Conservation (phyloP, 2,329 filamentous ascomycete species). For the Cladobotryum mycophilum region DNA sequence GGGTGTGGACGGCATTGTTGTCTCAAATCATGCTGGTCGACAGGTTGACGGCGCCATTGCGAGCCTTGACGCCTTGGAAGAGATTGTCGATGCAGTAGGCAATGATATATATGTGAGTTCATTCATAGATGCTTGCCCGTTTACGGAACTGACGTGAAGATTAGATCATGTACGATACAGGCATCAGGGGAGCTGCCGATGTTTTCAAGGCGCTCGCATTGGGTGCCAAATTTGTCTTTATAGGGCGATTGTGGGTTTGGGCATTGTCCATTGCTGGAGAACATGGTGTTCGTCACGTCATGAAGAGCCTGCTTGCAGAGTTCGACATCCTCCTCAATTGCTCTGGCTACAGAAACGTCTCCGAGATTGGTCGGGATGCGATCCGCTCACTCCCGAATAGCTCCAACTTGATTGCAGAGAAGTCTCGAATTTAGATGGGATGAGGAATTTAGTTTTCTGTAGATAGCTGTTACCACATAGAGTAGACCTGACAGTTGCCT, state of each 20-base stretch:
- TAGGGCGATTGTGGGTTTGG: slow-evolving; percentile 52
- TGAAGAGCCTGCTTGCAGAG: slow-evolving; percentile 7
- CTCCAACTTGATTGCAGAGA: slow-evolving; percentile 7
- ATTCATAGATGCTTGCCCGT: not conserved
- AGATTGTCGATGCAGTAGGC: slow-evolving; percentile 34
- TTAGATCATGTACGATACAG: slow-evolving; percentile 36
- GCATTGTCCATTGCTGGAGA: slow-evolving; percentile 10
- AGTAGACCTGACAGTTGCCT: too few relatives aligned
- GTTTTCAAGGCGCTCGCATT: slow-evolving; percentile 53
- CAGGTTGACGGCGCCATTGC: slow-evolving; percentile 40
- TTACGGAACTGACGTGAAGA: not conserved
- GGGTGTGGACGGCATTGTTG: slow-evolving; percentile 43
- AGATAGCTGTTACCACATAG: too few relatives aligned
- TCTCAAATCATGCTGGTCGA: slow-evolving; percentile 56
- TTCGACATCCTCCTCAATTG: slow-evolving; percentile 11
- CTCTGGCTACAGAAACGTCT: slow-evolving; percentile 1
- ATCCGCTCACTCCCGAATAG: slow-evolving; percentile 6
- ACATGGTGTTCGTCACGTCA: slow-evolving; percentile 6
- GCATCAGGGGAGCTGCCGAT: slow-evolving; percentile 53
- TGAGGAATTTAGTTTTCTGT: too few relatives aligned
- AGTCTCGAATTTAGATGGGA: not conserved
- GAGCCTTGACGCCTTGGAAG: slow-evolving; percentile 45
- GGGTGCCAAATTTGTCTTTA: slow-evolving; percentile 51
- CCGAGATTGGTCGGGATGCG: slow-evolving; percentile 2
- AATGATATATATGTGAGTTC: slow-evolving; percentile 9